These are phyloP conservation scores for Cardiosporidium cionae DNA, from an alignment of 169 alveolate genomes.

Conservation along the genomic window DNA sequence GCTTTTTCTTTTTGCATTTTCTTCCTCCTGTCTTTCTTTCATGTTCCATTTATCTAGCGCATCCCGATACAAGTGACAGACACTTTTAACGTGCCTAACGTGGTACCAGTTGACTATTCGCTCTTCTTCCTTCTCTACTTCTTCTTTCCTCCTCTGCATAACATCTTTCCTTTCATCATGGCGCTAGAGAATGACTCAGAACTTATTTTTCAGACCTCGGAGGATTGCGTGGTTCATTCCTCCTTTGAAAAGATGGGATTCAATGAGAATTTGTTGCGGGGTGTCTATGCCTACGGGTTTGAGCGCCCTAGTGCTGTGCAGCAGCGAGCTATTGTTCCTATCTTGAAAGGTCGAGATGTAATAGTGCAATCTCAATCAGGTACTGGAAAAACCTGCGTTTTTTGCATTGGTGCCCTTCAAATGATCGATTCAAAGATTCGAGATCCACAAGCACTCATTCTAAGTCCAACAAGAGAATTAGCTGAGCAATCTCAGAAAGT, in stretches of 20 bases:
- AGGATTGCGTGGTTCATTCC: constrained; percentile 62
- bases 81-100: neutral
- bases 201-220: constrained; percentile 42
- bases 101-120: neutral
- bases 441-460: constrained; percentile 68
- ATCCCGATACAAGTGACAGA: neutral
- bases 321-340: constrained; percentile 96
- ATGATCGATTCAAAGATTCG: constrained; percentile 69
- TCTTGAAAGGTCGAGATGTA: constrained; percentile 92
- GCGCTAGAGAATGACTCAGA: constrained; percentile 10
- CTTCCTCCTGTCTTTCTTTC: neutral
- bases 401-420: constrained; percentile 92
- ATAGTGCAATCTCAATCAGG: constrained; percentile 94
- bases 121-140: neutral
- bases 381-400: constrained; percentile 98
- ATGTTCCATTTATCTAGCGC: neutral
- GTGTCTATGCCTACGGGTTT: constrained; percentile 94
- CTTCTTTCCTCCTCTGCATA: neutral
- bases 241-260: constrained; percentile 86
- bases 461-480: constrained; percentile 95
- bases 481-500: constrained; percentile 97
- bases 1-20: neutral
- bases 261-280: constrained; percentile 90
- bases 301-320: constrained; percentile 99
- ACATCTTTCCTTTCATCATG: no score